Conservation (phyloP, 352 stramenopile genomes). For the Pythium plurisporium region DNA sequence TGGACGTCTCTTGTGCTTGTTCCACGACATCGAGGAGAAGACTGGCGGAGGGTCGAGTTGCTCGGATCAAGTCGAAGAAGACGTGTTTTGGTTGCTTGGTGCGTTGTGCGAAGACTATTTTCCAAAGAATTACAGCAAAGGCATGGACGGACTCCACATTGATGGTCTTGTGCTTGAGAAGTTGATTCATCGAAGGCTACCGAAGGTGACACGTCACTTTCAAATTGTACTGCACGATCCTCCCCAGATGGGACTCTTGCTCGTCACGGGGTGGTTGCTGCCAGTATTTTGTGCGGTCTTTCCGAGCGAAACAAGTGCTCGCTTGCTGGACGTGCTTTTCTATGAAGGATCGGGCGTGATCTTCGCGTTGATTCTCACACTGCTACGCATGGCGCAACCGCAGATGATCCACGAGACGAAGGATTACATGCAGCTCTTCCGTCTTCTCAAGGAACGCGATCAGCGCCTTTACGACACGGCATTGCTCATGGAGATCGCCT, state of each 20-base stretch:
- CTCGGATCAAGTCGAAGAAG: slow-evolving; percentile 29
- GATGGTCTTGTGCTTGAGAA: slow-evolving; percentile 53
- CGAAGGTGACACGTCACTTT: slow-evolving; percentile 56
- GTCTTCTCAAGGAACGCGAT: slow-evolving; percentile 53
- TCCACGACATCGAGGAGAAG: slow-evolving; percentile 14
- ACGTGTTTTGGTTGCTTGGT: slow-evolving; percentile 56
- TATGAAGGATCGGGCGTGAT: slow-evolving; percentile 46
- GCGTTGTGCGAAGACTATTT: slow-evolving; percentile 59
- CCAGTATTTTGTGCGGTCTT: slow-evolving; percentile 64
- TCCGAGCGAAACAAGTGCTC: slow-evolving; percentile 57
- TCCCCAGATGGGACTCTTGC: slow-evolving; percentile 48
- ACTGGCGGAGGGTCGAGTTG: neutral
- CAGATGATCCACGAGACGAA: slow-evolving; percentile 46
- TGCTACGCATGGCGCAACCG: slow-evolving; percentile 53
- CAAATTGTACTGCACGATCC: slow-evolving; percentile 39
- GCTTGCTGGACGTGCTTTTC: slow-evolving; percentile 56
- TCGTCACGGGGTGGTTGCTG: slow-evolving; percentile 65
- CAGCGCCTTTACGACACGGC: slow-evolving; percentile 52
- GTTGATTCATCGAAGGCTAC: slow-evolving; percentile 40
- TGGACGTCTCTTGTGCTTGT: slow-evolving; percentile 64
- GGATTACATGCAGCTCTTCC: slow-evolving; percentile 69
- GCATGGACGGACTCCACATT: slow-evolving; percentile 56
- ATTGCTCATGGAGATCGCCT: slow-evolving; percentile 52
- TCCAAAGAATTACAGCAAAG: slow-evolving; percentile 53
- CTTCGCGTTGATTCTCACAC: slow-evolving; percentile 48